Evolutionary conservation across 306 rosid species (phyloP), one percentile per base, ranked within the genome.

Genomic region (Ziziphus jujuba): DNA sequence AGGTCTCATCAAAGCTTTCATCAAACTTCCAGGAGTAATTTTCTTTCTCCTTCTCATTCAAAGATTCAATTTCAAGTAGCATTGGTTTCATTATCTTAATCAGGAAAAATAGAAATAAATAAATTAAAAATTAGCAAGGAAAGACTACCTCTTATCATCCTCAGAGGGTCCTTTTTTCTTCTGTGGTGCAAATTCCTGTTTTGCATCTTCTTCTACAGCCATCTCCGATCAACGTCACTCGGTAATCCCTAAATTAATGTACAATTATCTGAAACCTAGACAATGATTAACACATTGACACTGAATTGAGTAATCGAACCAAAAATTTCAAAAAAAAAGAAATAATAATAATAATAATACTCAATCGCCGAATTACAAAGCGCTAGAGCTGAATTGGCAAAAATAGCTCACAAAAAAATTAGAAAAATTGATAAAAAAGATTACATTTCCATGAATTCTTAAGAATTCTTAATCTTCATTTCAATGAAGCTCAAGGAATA

Each of bases 1-100:
- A 35, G 95, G 92, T 80, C 91, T 89, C 54, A 93, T 43, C 84
- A 84, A 24, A 24, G 99, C 97, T 84, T 93, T 93, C 97, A 90
- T 88, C 90, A 93, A 74, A 75, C 90, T 87, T 72, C 96, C 97
- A 16, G 95, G 88, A 56, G 70, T 87, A 68, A 93, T 82, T 81
- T 85, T 93, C 84, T 69, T 72, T 81, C 81, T 93, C 95, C 99
- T 90, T 20, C 34, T 53, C 33, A 67, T 66, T 69, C 10, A 68
- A 56, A 63, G 44, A 72, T 77, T 63, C 31, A 66, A 70, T 50
- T 58, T 49, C 56, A 47, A 56, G 21, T 22, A 75, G 49, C 24
- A 56, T 66, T 48, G 43, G 50, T n/a, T n/a, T n/a, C 7, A 28
- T 53, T 28, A 34, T 9, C 17, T 24, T 17, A 21, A 13, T 36